phyloP scores from a whole-genome alignment of 805 yeast species.

The Jamesozyma lodderae region DNA sequence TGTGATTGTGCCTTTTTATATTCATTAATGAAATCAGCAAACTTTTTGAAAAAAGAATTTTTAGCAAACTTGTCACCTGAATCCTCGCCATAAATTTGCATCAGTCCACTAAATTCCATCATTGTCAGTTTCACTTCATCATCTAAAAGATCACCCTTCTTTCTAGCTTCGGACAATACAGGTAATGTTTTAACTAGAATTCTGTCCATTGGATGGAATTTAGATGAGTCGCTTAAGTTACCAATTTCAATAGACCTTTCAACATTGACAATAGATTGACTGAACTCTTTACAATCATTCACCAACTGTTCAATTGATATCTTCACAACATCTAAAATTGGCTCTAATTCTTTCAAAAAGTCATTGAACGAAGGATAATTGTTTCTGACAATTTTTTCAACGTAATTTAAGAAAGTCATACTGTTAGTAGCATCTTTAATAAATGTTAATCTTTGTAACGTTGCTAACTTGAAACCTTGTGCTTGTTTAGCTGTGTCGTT shows the following conservation, averaged over 20 bases:
- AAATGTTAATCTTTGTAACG: conserved; percentile 82
- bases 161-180: conserved; percentile 65
- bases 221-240: conserved; percentile 67
- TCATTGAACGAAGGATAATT: conserved; percentile 70
- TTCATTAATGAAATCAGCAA: conserved; percentile 69
- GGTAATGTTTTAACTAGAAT: conserved; percentile 53
- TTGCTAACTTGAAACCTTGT: conserved; percentile 79
- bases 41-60: conserved; percentile 64
- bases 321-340: conserved; percentile 50
- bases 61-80: conserved; percentile 57
- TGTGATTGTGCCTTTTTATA: conserved; percentile 74
- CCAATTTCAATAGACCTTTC: conserved; percentile 71
- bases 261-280: conserved; percentile 56
- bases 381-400: conserved; percentile 78
- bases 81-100: conserved; percentile 90
- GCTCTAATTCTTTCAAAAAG: conserved; percentile 67
- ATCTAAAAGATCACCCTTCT: conserved; percentile 54
- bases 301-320: conserved; percentile 75
- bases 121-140: conserved; percentile 56
- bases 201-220: conserved; percentile 77
- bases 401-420: conserved; percentile 84
- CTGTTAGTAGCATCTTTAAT: conserved; percentile 84
- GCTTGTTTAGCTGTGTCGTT: conserved; percentile 90
- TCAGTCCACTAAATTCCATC: conserved; percentile 56
- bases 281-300: conserved; percentile 58